Percentiles rank a stretch among this genome's conserved stretches.
phyloP scores from a whole-genome alignment of 2,329 filamentous ascomycete species.

The Chalara sp. region DNA sequence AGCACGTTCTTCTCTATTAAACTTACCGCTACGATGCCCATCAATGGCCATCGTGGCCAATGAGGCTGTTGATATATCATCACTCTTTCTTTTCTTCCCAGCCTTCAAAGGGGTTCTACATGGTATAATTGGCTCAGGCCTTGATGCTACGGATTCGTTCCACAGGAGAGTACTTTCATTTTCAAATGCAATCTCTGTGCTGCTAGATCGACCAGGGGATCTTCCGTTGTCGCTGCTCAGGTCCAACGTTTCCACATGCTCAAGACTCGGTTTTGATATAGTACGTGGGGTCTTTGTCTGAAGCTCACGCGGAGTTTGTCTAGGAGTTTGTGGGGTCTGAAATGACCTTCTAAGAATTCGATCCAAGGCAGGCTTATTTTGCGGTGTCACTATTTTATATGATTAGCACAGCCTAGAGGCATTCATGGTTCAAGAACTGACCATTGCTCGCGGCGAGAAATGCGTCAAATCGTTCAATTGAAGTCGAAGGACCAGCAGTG shows the following conservation, averaged over 20 bases:
- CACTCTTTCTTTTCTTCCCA: slow-evolving; percentile 27
- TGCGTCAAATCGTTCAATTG: slow-evolving; percentile 15
- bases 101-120: slow-evolving; percentile 9
- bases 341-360: slow-evolving; percentile 7
- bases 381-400: too few relatives aligned
- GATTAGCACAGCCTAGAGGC: too few relatives aligned
- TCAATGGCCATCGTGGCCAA: slow-evolving; percentile 9
- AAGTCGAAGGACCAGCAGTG: slow-evolving; percentile 12
- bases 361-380: too few relatives aligned
- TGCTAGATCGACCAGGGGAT: slow-evolving; percentile 3
- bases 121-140: slow-evolving; percentile 13
- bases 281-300: slow-evolving; percentile 14
- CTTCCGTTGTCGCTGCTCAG: slow-evolving; percentile 22
- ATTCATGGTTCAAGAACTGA: slow-evolving; percentile 2
- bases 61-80: slow-evolving; percentile 18
- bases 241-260: slow-evolving; percentile 25
- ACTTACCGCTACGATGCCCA: slow-evolving; percentile 1
- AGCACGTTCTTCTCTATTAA: slow-evolving; percentile 1
- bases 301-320: slow-evolving; percentile 18
- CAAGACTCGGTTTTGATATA: slow-evolving; percentile 8
- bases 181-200: slow-evolving; percentile 19
- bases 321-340: slow-evolving; percentile 27
- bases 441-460: slow-evolving; percentile 16
- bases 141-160: slow-evolving; percentile 20
- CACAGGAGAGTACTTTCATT: slow-evolving; percentile 19